Base-by-base conservation (phyloP, 1,284 basidiomycete genomes). In the Chalciporus sp. region DNA sequence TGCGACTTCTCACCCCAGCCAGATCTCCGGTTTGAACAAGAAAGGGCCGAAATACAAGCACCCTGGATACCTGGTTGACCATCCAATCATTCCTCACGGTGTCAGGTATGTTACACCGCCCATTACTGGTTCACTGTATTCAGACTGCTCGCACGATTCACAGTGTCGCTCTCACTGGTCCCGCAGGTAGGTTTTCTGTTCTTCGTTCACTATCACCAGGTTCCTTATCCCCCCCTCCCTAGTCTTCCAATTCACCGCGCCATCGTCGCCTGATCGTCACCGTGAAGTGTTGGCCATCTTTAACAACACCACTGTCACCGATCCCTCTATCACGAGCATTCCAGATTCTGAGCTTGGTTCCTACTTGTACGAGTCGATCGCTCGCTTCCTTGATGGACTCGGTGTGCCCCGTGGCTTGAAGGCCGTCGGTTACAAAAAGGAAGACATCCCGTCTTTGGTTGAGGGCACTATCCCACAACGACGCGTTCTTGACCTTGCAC, bases 1-100 rank as follows among this genome's bases (percentile, higher is more conserved):
- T 31, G 43, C 35, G 28, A 35, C 37, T 48, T 31, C 49, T 57
- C 60, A 58, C 39, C 33, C 37, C 26, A 33, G 19, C n/a, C 57
- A 92, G 91, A 95, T 97, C 59, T 95, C 94, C 17, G 95, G 95
- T 1, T 74, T 98, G 66, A 98, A 98, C 79, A 98, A 98, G 76
- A 88, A 87, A 60, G 90, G 94, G 0, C 90, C 93, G 4, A 90
- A 91, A 69, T 94, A 89, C 71, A 84, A 90, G 68, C 94, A 97
- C 71, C 83, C 92, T 43, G 92, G 91, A 51, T 95, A 95, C 73
- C 75, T 80, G 40, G 85, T 87, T 16, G 84, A 90, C 60, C 81
- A 87, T 53, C 94, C 95, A 8, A 94, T 98, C 59, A 94, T 98
- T 52, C 95, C 95, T 12, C 93, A 98, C 68, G 94, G 94, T 53